phyloP scores from a whole-genome alignment of 2,329 filamentous ascomycete genomes.

The Arthrobotrys conoides region DNA sequence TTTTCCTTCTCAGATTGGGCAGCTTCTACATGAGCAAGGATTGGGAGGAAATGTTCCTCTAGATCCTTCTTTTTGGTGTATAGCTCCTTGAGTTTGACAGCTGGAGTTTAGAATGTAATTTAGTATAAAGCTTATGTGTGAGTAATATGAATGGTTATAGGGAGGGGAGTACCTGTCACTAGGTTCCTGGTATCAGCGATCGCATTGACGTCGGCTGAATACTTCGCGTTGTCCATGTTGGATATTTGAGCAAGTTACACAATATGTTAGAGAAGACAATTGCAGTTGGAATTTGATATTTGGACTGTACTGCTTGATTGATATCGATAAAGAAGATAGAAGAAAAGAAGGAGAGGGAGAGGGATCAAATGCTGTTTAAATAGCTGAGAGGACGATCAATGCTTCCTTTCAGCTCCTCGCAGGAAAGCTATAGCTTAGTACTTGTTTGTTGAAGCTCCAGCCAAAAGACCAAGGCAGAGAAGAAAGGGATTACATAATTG shows the following conservation, averaged over 20 bases:
- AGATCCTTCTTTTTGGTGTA: slow-evolving; percentile 35
- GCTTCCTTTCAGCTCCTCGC: no score
- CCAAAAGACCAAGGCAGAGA: background rate
- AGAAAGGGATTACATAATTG: slow-evolving; percentile 5
- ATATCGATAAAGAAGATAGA: background rate
- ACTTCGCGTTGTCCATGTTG: slow-evolving; percentile 57
- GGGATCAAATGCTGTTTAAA: slow-evolving; percentile 7
- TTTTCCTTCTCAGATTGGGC: slow-evolving; percentile 49
- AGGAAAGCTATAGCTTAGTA: no score
- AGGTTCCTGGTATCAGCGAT: slow-evolving; percentile 51
- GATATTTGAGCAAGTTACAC: background rate
- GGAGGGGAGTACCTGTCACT: slow-evolving; percentile 46
- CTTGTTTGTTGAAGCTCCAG: background rate
- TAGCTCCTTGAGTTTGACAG: slow-evolving; percentile 49
- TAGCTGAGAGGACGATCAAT: background rate
- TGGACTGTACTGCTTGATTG: background rate
- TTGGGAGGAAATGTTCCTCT: slow-evolving; percentile 30
- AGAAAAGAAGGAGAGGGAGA: no score
- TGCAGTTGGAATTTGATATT: no score
- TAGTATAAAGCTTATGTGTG: background rate
- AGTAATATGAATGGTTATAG: background rate
- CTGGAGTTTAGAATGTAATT: background rate
- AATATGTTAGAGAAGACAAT: background rate
- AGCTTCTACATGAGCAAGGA: slow-evolving; percentile 31
- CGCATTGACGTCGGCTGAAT: slow-evolving; percentile 44